These are phyloP conservation scores for Marasmius oreades DNA, from an alignment of 1,284 basidiomycete genomes.

Conservation along the genomic window DNA sequence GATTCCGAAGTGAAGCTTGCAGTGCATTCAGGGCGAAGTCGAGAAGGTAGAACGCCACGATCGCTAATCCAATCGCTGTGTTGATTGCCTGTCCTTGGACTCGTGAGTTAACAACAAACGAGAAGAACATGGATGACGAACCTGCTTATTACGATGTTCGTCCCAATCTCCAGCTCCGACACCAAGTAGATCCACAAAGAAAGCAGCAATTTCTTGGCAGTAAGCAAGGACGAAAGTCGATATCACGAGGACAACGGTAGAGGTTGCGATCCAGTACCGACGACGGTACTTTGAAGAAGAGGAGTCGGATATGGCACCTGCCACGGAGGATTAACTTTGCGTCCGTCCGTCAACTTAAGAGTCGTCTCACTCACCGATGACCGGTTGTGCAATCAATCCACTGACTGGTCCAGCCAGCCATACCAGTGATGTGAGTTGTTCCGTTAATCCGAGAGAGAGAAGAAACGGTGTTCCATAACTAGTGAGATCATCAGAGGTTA, in stretches of 20 bases:
- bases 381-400: constrained; percentile 90
- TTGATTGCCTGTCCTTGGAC: constrained; percentile 49
- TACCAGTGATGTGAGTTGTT: constrained; percentile 89
- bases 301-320: constrained; percentile 91
- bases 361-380: constrained; percentile 66
- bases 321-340: constrained; percentile 25
- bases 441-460: constrained; percentile 83
- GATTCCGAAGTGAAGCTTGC: constrained; percentile 89
- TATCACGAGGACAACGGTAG: constrained; percentile 70
- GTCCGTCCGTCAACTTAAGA: constrained; percentile 16
- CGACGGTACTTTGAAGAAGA: constrained; percentile 86
- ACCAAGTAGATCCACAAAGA: constrained; percentile 77
- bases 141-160: constrained; percentile 63
- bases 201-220: constrained; percentile 69
- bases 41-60: constrained; percentile 90
- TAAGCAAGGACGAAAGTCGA: constrained; percentile 83
- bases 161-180: constrained; percentile 90
- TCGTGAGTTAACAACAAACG: neutral
- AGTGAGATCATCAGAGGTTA: constrained; percentile 12
- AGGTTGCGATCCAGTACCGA: constrained; percentile 85
- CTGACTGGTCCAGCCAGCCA: constrained; percentile 97
- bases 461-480: constrained; percentile 96
- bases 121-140: constrained; percentile 27
- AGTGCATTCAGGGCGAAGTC: constrained; percentile 95
- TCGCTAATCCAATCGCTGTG: constrained; percentile 79